These are phyloP conservation scores for Phaeoacremonium minimum DNA, from an alignment of 2,329 filamentous ascomycete species.

Conservation along the genomic window DNA sequence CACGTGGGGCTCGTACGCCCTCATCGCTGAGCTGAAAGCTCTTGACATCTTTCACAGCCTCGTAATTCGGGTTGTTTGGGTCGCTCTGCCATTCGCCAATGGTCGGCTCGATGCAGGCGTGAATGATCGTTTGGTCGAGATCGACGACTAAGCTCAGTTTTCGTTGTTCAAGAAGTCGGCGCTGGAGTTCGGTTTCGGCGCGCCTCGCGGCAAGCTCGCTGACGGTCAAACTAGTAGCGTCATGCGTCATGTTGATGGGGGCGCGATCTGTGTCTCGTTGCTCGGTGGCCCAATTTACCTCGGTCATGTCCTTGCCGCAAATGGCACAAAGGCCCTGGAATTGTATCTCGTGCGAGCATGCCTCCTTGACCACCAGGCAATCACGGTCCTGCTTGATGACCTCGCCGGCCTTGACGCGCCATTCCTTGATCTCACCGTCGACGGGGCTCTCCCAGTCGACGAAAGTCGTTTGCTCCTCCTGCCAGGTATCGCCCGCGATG, in stretches of 20 bases:
- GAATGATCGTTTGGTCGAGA: conserved; percentile 96
- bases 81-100: conserved; percentile 94
- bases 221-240: conserved; percentile 81
- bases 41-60: conserved; percentile 82
- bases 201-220: conserved; percentile 76
- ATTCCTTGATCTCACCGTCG: conserved; percentile 73
- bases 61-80: conserved; percentile 82
- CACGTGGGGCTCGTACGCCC: conserved; percentile 66
- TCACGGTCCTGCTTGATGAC: conserved; percentile 54
- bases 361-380: conserved; percentile 78
- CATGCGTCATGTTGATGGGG: conserved; percentile 91
- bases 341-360: conserved; percentile 86
- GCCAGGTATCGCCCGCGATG: conserved; percentile 53
- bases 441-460: conserved; percentile 79
- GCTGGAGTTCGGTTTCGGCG: conserved; percentile 82
- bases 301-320: conserved; percentile 95
- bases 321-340: conserved; percentile 86
- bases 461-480: conserved; percentile 64
- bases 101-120: conserved; percentile 94
- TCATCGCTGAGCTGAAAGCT: conserved; percentile 89
- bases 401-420: conserved; percentile 68
- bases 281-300: conserved; percentile 79
- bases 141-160: conserved; percentile 95
- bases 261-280: conserved; percentile 77
- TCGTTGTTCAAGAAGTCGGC: conserved; percentile 70